These are phyloP conservation scores for Thalassia testudinum DNA, from an alignment of 116 monocot genomes.

Conservation along the genomic window DNA sequence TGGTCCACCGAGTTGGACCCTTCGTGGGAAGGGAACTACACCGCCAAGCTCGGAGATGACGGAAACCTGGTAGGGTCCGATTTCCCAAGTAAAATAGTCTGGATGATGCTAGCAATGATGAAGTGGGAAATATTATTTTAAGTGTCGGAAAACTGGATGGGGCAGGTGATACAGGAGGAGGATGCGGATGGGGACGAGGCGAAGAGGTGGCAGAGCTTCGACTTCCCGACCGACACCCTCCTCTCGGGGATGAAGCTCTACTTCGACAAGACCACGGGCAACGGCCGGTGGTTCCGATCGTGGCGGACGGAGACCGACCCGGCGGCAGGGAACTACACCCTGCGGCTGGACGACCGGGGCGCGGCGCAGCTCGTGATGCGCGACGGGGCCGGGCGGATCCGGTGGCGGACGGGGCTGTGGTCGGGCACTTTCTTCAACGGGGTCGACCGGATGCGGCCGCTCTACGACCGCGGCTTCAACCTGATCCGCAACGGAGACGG, in stretches of 20 bases:
- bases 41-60: background rate
- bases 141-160: too few species aligned
- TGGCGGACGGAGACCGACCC: constrained; percentile 30
- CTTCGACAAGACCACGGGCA: background rate
- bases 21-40: background rate
- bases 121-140: too few species aligned
- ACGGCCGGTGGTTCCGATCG: constrained; percentile 1
- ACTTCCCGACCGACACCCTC: constrained; percentile 12
- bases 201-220: constrained; percentile 13
- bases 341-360: constrained; percentile 13
- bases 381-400: constrained; percentile 7
- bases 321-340: constrained; percentile 14
- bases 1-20: constrained; percentile 5
- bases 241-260: constrained; percentile 6
- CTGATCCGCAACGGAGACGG: background rate
- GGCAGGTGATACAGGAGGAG: background rate
- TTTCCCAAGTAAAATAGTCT: background rate
- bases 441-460: background rate
- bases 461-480: background rate
- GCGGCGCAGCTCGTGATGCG: background rate
- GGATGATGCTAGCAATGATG: background rate
- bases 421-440: constrained; percentile 6
- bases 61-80: constrained; percentile 8
- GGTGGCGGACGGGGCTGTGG: constrained; percentile 9
- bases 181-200: background rate